Evolutionary conservation across 192 early-diverging fungal genomes (phyloP), one percentile per base, ranked within the genome.

Genomic region (Coemansia sp.): DNA sequence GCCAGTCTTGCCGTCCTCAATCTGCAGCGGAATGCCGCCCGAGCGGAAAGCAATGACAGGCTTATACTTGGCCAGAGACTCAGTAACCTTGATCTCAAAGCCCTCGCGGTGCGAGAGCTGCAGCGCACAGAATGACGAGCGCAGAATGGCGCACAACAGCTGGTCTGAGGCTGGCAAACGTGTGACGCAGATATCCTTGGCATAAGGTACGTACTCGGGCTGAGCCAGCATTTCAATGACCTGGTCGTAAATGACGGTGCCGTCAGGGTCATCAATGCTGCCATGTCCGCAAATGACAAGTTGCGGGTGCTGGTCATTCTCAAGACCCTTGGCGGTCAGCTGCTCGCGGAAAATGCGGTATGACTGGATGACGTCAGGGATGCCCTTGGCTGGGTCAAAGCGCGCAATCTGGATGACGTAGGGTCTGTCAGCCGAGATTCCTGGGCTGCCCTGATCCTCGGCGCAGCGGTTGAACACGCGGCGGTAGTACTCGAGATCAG

Each of bases 351-450:
- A 80, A 23, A 70, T 56, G 51, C 83, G 67, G 68, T 90, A 94
- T 0, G 91, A 83, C 57, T 90, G 79, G 22, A 94, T 54, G 19
- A 91, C 83, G 59, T 91, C 85, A 3, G 85, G 87, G 15, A 93
- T 92, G 32, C 91, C 92, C 79, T 94, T 94, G 55, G 86, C 85
- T 11, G 92, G 92, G 77, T 94, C 92, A 51, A 94, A 94, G 49
- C 92, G 76, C 22, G 90, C 86, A 52, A 94, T 85, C 79, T 94
- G 92, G 53, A 88, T 81, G 70, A 94, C 85, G 65, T 94, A 93
- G 8, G 90, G 90, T 17, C 92, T 76, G 43, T 81, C 64, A 45
- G 71, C 70, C 19, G 85, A 68, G 9, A 89, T 84, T 49, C 79
- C 78, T 5, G 83, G 79, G 50, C 83, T 83, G 56, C 83, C 85